Evolutionary conservation across 345 rosid species (phyloP).

Genomic region (Populus simonii): DNA sequence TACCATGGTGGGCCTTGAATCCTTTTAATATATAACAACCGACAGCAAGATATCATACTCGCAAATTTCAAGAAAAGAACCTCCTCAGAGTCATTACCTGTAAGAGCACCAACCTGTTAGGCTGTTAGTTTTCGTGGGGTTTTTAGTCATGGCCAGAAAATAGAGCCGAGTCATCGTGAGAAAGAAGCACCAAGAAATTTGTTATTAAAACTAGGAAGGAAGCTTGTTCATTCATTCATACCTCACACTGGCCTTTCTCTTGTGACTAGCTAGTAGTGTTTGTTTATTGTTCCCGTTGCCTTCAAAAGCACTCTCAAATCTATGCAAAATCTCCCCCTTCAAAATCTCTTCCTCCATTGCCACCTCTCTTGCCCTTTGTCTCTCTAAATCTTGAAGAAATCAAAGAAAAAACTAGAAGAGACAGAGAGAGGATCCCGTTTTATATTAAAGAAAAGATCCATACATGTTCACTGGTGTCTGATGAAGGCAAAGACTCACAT

Average conservation of each 20-base stretch:
- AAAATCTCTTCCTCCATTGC: not conserved
- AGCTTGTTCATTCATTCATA: not conserved
- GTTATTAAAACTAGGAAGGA: not conserved
- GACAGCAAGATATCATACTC: no score
- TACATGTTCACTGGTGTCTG: conserved; percentile 18
- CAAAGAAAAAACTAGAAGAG: not conserved
- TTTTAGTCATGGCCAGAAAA: not conserved
- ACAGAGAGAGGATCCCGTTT: not conserved
- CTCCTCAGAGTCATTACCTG: no score
- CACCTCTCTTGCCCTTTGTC: not conserved
- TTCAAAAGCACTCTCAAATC: not conserved
- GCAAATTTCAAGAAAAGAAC: no score
- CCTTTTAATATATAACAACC: no score
- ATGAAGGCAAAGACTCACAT: conserved; percentile 35
- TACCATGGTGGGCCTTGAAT: no score
- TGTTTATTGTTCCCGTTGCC: not conserved
- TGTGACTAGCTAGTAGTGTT: not conserved
- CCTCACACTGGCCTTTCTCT: not conserved
- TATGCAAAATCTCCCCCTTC: not conserved
- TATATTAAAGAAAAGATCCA: not conserved
- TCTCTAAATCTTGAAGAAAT: not conserved
- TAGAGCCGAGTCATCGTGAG: not conserved
- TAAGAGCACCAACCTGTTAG: no score
- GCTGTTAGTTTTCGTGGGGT: no score
- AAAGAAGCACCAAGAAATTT: not conserved